These are phyloP conservation scores for Taphrina pruni DNA, from an alignment of 1,139 yeast genomes.

Conservation along the genomic window DNA sequence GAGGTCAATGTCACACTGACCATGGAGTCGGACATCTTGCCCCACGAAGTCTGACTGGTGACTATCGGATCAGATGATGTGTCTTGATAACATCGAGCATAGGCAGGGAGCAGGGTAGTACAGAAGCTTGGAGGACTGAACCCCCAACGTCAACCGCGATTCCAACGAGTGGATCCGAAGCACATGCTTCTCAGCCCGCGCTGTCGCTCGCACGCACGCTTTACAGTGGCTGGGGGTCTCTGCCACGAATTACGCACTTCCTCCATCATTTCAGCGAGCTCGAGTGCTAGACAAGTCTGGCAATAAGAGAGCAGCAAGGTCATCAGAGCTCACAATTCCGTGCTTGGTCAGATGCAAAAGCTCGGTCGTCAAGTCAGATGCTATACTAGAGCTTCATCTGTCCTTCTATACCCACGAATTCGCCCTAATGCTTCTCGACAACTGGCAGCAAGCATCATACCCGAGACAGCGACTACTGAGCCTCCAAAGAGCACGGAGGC, in stretches of 20 bases:
- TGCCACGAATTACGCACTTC: background rate
- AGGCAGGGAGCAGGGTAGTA: no score
- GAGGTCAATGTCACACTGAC: constrained; percentile 33
- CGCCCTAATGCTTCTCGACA: constrained; percentile 11
- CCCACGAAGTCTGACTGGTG: no score
- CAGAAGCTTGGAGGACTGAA: background rate
- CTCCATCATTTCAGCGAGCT: no score
- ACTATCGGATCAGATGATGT: no score
- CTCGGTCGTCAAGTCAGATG: background rate
- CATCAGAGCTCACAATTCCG: background rate
- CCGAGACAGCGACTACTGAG: background rate
- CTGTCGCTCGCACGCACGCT: background rate
- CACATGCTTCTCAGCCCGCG: background rate
- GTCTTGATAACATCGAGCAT: no score
- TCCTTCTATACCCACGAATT: constrained; percentile 18
- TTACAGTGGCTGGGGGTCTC: background rate
- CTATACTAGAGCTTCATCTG: background rate
- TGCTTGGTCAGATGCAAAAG: background rate
- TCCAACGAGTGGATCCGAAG: background rate
- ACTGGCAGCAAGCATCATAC: background rate
- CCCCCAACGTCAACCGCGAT: background rate
- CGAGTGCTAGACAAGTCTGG: background rate
- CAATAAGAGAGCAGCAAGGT: background rate
- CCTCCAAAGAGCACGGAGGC: background rate
- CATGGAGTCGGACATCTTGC: constrained; percentile 30